Percentiles rank a stretch among this genome's conserved stretches.
phyloP scores from a whole-genome alignment of 176 grass and related monocot genomes.

The Puya raimondii region DNA sequence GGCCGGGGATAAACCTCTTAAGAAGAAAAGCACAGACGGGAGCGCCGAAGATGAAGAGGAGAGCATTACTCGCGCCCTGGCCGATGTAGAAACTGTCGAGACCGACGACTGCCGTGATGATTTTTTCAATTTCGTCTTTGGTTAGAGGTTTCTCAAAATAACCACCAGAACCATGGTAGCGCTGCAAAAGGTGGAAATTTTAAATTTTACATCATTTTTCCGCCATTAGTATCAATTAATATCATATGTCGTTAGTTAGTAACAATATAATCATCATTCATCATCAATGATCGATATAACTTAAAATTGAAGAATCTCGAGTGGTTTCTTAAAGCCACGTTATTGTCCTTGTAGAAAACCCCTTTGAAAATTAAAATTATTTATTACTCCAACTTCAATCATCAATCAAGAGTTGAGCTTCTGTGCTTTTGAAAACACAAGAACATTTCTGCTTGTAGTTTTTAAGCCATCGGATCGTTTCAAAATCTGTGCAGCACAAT shows the following conservation, averaged over 20 bases:
- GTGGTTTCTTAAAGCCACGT: neutral
- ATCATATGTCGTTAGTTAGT: too few species aligned
- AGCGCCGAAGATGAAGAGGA: constrained; percentile 39
- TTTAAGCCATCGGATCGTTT: too few species aligned
- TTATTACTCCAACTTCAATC: neutral
- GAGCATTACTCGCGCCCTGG: constrained; percentile 18
- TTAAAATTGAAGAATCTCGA: neutral
- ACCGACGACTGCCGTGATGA: constrained; percentile 15
- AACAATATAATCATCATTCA: too few species aligned
- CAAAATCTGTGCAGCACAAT: too few species aligned
- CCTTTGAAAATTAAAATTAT: neutral
- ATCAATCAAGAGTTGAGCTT: too few species aligned
- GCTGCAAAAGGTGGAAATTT: neutral
- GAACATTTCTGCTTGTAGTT: too few species aligned
- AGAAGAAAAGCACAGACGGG: constrained; percentile 38
- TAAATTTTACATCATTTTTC: too few species aligned
- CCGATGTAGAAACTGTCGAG: constrained; percentile 39
- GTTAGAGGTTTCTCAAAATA: neutral
- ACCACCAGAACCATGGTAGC: too few species aligned
- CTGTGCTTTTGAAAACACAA: too few species aligned
- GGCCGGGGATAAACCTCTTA: constrained; percentile 54
- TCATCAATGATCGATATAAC: neutral
- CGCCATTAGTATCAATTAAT: too few species aligned
- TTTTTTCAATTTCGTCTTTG: neutral
- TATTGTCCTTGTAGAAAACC: neutral